Conservation (phyloP, 2,329 filamentous ascomycete genomes). For the Coniella lustricola region DNA sequence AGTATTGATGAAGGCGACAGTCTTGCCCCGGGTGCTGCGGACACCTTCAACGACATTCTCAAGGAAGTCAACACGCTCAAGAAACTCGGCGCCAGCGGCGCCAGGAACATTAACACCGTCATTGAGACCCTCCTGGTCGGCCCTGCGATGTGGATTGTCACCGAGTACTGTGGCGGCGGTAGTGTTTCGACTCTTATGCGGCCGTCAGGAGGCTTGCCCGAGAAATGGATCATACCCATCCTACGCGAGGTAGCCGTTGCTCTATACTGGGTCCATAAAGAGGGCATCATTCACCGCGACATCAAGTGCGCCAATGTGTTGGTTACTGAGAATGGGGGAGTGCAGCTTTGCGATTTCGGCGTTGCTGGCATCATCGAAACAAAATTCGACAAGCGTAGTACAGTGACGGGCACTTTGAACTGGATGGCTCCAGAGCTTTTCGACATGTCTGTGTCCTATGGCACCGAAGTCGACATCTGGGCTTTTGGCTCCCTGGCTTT, state of each 20-base stretch:
- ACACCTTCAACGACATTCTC: slow-evolving; percentile 62
- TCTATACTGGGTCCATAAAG: slow-evolving; percentile 59
- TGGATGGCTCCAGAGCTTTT: slow-evolving; percentile 84
- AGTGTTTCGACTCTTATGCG: slow-evolving; percentile 69
- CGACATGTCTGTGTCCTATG: slow-evolving; percentile 56
- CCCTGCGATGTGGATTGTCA: slow-evolving; percentile 80
- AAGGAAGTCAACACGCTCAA: slow-evolving; percentile 65
- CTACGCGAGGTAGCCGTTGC: slow-evolving; percentile 60
- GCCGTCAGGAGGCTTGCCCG: slow-evolving; percentile 55
- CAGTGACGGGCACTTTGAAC: slow-evolving; percentile 74
- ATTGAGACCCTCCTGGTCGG: slow-evolving; percentile 73
- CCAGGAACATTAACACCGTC: slow-evolving; percentile 73
- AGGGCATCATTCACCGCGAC: slow-evolving; percentile 64
- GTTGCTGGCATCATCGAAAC: slow-evolving; percentile 72
- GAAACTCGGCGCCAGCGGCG: slow-evolving; percentile 64
- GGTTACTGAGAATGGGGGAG: slow-evolving; percentile 66
- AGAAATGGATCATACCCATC: slow-evolving; percentile 64
- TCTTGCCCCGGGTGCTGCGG: slow-evolving; percentile 54
- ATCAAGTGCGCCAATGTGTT: slow-evolving; percentile 75
- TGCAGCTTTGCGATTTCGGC: slow-evolving; percentile 80
- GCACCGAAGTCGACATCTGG: slow-evolving; percentile 75
- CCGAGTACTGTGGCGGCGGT: slow-evolving; percentile 78
- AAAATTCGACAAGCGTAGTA: slow-evolving; percentile 69
- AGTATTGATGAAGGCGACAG: slow-evolving; percentile 74
- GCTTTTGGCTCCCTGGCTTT: slow-evolving; percentile 75